These are phyloP conservation scores for Penicillium lividum DNA, from an alignment of 495 filamentous ascomycete species.

Conservation along the genomic window DNA sequence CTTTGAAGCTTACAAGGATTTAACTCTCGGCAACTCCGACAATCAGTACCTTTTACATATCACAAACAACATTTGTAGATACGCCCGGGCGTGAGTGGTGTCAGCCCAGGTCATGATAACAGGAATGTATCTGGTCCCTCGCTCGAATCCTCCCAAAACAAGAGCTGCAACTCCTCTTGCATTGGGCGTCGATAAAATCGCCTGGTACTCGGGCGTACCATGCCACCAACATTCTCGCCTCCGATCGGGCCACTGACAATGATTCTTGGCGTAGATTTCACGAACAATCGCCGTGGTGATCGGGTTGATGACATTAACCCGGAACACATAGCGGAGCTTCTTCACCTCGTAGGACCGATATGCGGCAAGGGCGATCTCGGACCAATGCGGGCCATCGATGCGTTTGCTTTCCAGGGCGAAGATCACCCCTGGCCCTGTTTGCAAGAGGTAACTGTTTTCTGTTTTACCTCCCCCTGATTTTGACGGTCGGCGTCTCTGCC, in stretches of 20 bases:
- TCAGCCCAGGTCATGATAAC: conserved; percentile 10
- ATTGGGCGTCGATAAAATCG: conserved; percentile 6
- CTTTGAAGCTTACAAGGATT: background rate
- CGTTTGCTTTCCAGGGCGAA: conserved; percentile 6
- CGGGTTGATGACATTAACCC: conserved; percentile 3
- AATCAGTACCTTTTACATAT: background rate
- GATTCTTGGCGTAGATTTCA: background rate
- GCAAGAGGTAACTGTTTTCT: conserved; percentile 8
- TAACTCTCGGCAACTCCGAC: background rate
- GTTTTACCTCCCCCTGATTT: background rate
- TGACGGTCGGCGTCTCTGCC: background rate
- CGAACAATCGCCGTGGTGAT: background rate
- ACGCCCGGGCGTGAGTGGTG: background rate
- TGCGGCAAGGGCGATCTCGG: conserved; percentile 13
- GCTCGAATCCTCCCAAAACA: conserved; percentile 9
- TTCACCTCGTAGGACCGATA: conserved; percentile 6
- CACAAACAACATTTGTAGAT: conserved; percentile 8
- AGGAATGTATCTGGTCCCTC: conserved; percentile 8
- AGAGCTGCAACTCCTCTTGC: conserved; percentile 10
- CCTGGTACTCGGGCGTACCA: conserved; percentile 9
- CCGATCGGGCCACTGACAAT: conserved; percentile 2
- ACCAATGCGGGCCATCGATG: conserved; percentile 14
- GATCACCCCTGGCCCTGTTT: conserved; percentile 8
- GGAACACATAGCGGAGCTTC: conserved; percentile 11
- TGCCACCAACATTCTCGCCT: background rate